Evolutionary conservation across 2,329 filamentous ascomycete genomes (phyloP).

Genomic region (Shiraia sp.): DNA sequence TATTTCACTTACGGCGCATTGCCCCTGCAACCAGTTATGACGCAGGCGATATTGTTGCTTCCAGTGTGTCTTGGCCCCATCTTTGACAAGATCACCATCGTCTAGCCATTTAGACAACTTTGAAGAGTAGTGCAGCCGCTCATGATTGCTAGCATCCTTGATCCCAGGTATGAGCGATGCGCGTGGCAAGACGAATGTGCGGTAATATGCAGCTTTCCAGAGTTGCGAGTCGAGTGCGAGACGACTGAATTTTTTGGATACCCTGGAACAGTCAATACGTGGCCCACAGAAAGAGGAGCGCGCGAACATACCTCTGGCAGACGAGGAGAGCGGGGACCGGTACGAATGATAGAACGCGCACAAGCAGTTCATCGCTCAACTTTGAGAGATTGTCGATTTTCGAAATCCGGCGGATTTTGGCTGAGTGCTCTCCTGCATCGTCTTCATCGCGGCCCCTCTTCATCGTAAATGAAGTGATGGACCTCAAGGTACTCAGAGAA

Average conservation of each 20-base stretch:
- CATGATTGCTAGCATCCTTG: conserved; percentile 45
- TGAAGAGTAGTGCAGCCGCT: conserved; percentile 56
- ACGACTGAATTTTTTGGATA: conserved; percentile 75
- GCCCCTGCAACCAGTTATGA: conserved; percentile 88
- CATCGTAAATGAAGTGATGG: conserved; percentile 23
- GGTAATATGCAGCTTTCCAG: conserved; percentile 89
- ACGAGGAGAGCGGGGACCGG: conserved; percentile 68
- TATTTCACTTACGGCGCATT: conserved; percentile 79
- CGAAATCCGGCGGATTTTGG: conserved; percentile 52
- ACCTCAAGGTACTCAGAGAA: conserved; percentile 8
- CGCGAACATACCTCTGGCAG: conserved; percentile 59
- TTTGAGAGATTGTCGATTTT: conserved; percentile 66
- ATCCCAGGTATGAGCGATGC: conserved; percentile 75
- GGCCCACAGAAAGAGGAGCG: background rate
- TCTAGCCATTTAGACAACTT: conserved; percentile 65
- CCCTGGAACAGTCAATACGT: conserved; percentile 46
- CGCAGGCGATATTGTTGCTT: conserved; percentile 85
- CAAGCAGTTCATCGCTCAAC: conserved; percentile 84
- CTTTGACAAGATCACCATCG: conserved; percentile 60
- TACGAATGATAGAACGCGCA: conserved; percentile 82
- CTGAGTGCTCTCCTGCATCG: conserved; percentile 27
- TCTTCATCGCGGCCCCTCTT: conserved; percentile 45
- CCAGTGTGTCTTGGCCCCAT: conserved; percentile 68
- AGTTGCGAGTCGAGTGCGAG: conserved; percentile 82
- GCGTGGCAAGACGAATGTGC: conserved; percentile 81